These are phyloP conservation scores for Penicillium sclerotiorum DNA, from an alignment of 2,329 filamentous ascomycete species.

Conservation along the genomic window DNA sequence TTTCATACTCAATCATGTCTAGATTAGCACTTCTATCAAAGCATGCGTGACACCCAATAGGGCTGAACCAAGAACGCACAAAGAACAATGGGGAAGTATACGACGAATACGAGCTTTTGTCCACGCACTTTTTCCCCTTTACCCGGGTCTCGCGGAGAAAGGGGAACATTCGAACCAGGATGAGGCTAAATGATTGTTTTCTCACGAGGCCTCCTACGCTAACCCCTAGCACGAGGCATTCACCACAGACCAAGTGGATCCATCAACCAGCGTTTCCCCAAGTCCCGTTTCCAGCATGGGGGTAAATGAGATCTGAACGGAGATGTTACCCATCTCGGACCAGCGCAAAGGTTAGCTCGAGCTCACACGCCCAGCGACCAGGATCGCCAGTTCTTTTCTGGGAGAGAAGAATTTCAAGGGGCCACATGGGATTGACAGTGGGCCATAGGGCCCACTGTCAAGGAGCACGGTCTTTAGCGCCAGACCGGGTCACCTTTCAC, in stretches of 20 bases:
- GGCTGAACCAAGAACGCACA: not conserved
- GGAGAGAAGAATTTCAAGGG: not conserved
- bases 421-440: slow-evolving; percentile 8
- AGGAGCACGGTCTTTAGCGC: slow-evolving; percentile 16
- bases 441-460: slow-evolving; percentile 9
- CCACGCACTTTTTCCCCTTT: slow-evolving; percentile 8
- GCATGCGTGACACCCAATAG: too few relatives aligned
- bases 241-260: slow-evolving; percentile 13
- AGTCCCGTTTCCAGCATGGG: slow-evolving; percentile 10
- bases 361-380: not conserved
- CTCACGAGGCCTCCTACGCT: slow-evolving; percentile 7
- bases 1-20: too few relatives aligned
- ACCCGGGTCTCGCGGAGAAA: not conserved
- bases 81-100: not conserved
- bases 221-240: slow-evolving; percentile 5
- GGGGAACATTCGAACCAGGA: too few relatives aligned
- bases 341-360: not conserved
- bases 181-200: not conserved
- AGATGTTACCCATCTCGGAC: slow-evolving; percentile 16
- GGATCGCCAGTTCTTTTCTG: slow-evolving; percentile 1
- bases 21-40: too few relatives aligned
- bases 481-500: slow-evolving; percentile 17
- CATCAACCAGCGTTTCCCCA: slow-evolving; percentile 13
- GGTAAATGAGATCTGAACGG: slow-evolving; percentile 20
- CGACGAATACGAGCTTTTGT: not conserved